Evolutionary conservation across 2,329 filamentous ascomycete species (phyloP).

Genomic region (Fonsecaea monophora): DNA sequence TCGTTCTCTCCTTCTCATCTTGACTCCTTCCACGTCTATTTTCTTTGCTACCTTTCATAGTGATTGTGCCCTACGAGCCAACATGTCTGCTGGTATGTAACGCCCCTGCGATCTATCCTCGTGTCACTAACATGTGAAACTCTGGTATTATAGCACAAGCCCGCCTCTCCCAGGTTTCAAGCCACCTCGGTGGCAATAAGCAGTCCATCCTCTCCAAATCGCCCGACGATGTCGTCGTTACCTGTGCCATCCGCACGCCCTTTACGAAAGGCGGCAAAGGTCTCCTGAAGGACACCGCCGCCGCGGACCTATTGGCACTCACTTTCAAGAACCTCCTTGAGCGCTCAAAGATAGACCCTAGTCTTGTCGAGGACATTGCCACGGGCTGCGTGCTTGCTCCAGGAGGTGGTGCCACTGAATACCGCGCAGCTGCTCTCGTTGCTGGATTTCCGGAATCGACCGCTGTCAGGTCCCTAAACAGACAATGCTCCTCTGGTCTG

Average conservation of each 20-base stretch:
- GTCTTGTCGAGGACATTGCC: conserved; percentile 86
- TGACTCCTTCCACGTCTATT: neutral
- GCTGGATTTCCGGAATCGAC: conserved; percentile 87
- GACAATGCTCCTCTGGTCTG: conserved; percentile 91
- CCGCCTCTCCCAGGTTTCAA: conserved; percentile 65
- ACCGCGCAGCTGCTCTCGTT: conserved; percentile 87
- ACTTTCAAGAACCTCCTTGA: conserved; percentile 81
- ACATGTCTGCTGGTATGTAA: neutral
- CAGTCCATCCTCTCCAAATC: conserved; percentile 58
- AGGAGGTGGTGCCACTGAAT: conserved; percentile 94
- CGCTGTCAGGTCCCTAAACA: conserved; percentile 86
- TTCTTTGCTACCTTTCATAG: neutral
- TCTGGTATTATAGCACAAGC: conserved; percentile 56
- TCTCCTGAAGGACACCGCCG: conserved; percentile 91
- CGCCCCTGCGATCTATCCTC: neutral
- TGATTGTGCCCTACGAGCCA: neutral
- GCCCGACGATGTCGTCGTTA: conserved; percentile 81
- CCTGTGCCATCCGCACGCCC: conserved; percentile 86
- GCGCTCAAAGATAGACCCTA: conserved; percentile 86
- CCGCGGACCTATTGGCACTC: conserved; percentile 82
- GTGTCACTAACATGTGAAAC: conserved; percentile 38
- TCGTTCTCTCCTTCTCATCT: neutral
- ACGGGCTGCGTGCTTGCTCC: conserved; percentile 91
- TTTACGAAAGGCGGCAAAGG: conserved; percentile 94
- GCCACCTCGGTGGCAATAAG: conserved; percentile 55